Evolutionary conservation across 2,329 filamentous ascomycete genomes (phyloP).

Genomic region (Botrytis pseudocinerea): DNA sequence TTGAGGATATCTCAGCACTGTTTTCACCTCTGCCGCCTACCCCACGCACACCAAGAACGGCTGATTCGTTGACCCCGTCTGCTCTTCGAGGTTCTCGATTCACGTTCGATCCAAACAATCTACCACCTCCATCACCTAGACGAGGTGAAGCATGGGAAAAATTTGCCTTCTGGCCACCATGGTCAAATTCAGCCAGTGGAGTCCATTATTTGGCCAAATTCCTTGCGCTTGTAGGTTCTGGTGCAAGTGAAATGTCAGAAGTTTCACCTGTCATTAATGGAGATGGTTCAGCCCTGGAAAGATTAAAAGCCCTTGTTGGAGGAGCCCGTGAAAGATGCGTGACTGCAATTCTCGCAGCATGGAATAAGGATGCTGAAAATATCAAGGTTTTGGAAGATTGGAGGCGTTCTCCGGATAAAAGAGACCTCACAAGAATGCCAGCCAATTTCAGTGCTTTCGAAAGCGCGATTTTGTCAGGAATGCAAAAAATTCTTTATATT

Average conservation of each 20-base stretch:
- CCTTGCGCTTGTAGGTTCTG: constrained; percentile 79
- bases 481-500: constrained; percentile 96
- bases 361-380: constrained; percentile 91
- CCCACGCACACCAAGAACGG: constrained; percentile 65
- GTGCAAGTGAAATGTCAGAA: constrained; percentile 80
- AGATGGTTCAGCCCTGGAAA: constrained; percentile 63
- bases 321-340: constrained; percentile 81
- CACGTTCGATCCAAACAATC: constrained; percentile 74
- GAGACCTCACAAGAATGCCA: constrained; percentile 90
- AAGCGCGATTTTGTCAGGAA: constrained; percentile 73
- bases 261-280: constrained; percentile 64
- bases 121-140: constrained; percentile 74
- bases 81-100: constrained; percentile 71
- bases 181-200: constrained; percentile 88
- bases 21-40: constrained; percentile 77
- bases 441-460: constrained; percentile 84
- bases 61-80: constrained; percentile 51
- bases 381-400: constrained; percentile 93
- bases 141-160: constrained; percentile 88
- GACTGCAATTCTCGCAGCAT: constrained; percentile 81
- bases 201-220: constrained; percentile 86
- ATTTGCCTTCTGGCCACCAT: constrained; percentile 93
- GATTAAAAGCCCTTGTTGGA: constrained; percentile 73
- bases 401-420: constrained; percentile 77
- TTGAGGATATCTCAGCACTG: constrained; percentile 85